phyloP scores from a whole-genome alignment of 768 basidiomycete species.

The Xerocomus potaroensis region DNA sequence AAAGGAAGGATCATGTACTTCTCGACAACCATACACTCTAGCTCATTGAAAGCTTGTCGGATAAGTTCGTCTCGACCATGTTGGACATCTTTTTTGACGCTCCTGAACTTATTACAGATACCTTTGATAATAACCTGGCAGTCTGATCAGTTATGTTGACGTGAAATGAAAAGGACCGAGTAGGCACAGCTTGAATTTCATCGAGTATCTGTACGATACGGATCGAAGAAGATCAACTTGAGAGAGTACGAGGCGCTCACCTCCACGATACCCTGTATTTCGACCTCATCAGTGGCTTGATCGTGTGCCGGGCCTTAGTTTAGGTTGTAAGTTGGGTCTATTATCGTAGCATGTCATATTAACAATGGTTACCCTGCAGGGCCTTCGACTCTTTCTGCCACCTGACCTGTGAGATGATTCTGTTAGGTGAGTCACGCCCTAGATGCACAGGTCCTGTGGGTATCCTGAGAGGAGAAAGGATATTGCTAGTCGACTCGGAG shows the following conservation, averaged over 20 bases:
- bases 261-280: conserved; percentile 38
- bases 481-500: conserved; percentile 6
- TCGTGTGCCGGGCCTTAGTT: not conserved
- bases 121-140: conserved; percentile 45
- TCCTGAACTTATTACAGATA: conserved; percentile 45
- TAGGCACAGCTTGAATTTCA: conserved; percentile 44
- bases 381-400: conserved; percentile 3
- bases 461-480: conserved; percentile 18
- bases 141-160: conserved; percentile 13
- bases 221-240: not conserved
- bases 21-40: conserved; percentile 39
- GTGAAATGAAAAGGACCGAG: not conserved
- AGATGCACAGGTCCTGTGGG: not conserved
- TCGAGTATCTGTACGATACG: conserved; percentile 39
- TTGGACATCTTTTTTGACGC: conserved; percentile 43
- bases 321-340: not conserved
- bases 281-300: conserved; percentile 7
- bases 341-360: not conserved
- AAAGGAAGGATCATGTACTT: conserved; percentile 16
- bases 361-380: conserved; percentile 5
- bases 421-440: conserved; percentile 2
- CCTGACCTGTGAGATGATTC: conserved; percentile 1
- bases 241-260: conserved; percentile 27
- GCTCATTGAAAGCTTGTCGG: conserved; percentile 39
- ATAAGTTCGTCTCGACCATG: conserved; percentile 45